Conservation (phyloP, 2,329 filamentous ascomycete species). For the Drechslera avenae region DNA sequence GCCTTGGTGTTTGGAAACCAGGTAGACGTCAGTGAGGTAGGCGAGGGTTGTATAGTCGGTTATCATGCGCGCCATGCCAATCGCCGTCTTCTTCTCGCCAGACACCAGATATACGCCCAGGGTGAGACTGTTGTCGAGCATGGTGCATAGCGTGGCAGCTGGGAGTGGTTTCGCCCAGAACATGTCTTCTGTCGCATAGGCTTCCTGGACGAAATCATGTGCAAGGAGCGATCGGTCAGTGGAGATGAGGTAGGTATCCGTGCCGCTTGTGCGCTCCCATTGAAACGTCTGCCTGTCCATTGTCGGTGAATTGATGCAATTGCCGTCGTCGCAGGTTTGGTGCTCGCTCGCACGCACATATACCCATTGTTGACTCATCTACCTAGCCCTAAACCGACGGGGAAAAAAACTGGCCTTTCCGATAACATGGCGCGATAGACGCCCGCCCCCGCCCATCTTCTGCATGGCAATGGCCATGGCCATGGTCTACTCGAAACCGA, state of each 20-base stretch:
- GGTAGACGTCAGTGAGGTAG: conserved; percentile 72
- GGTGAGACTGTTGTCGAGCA: conserved; percentile 43
- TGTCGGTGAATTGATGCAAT: no score
- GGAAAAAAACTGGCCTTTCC: no score
- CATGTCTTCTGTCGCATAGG: conserved; percentile 34
- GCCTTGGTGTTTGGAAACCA: conserved; percentile 64
- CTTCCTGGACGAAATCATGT: conserved; percentile 37
- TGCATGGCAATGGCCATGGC: no score
- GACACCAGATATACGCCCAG: conserved; percentile 36
- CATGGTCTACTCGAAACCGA: no score
- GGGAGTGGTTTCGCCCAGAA: conserved; percentile 41
- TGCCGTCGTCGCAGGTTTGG: not conserved
- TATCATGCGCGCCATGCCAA: conserved; percentile 67
- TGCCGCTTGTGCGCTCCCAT: conserved; percentile 31
- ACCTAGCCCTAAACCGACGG: no score
- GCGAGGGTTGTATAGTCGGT: conserved; percentile 73
- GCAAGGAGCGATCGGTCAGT: conserved; percentile 34
- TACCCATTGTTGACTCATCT: no score
- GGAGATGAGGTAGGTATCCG: conserved; percentile 35
- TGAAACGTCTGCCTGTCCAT: conserved; percentile 29
- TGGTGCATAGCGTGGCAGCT: conserved; percentile 19
- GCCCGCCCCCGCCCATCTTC: no score
- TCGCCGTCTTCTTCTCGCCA: conserved; percentile 40
- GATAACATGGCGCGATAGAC: no score
- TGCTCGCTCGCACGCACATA: not conserved